A percentile compares a stretch with the other conserved stretches of the same genome.
These are phyloP conservation scores for Larix sibirica DNA, from an alignment of 83 land plant species.

Conservation along the genomic window DNA sequence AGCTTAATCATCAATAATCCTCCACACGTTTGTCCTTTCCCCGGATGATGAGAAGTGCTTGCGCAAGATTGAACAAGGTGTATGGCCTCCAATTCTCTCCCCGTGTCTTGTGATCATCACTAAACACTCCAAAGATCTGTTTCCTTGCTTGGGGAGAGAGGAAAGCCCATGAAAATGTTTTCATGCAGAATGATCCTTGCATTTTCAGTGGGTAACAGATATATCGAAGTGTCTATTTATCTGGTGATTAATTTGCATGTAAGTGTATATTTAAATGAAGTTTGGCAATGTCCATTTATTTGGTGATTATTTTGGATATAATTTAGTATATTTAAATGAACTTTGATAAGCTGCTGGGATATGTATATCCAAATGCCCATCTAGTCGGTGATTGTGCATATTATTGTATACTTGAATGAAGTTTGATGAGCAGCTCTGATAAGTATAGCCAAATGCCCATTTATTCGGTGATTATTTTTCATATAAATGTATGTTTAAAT, in stretches of 20 bases:
- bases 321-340: background rate
- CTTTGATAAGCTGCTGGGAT: background rate
- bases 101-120: too few species aligned
- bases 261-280: background rate
- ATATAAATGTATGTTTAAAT: background rate
- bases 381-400: background rate
- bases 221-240: too few species aligned
- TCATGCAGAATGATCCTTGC: too few species aligned
- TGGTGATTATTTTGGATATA: background rate
- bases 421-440: background rate
- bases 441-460: too few species aligned
- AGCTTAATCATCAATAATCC: too few species aligned
- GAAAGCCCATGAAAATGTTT: too few species aligned
- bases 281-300: background rate
- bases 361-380: constrained; percentile 32
- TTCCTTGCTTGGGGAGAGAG: too few species aligned
- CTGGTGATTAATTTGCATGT: background rate
- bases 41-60: too few species aligned
- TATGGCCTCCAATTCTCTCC: too few species aligned
- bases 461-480: background rate
- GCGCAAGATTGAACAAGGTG: too few species aligned
- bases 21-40: too few species aligned
- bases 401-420: background rate
- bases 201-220: background rate
- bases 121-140: too few species aligned